Evolutionary conservation across 2,329 filamentous ascomycete genomes (phyloP).

Genomic region (Pseudopyrenochaeta lycopersici): DNA sequence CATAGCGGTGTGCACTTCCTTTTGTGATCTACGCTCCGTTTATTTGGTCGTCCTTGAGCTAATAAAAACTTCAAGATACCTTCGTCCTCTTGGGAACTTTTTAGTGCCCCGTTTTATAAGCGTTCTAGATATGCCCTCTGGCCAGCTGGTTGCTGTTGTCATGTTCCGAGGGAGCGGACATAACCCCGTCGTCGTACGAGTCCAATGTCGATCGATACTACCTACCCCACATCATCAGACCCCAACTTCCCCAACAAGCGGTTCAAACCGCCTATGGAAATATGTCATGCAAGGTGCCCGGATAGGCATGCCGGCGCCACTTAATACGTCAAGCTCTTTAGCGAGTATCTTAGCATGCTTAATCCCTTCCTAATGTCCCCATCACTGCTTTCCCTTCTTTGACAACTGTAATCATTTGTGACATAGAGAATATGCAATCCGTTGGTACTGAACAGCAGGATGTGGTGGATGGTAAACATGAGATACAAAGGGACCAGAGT

Average conservation of each 20-base stretch:
- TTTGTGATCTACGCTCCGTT: too few species aligned
- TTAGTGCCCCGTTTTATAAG: too few species aligned
- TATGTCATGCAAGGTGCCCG: not conserved
- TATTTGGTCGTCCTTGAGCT: too few species aligned
- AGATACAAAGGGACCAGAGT: not conserved
- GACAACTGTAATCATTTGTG: not conserved
- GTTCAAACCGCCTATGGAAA: not conserved
- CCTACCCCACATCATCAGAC: slow-evolving; percentile 6
- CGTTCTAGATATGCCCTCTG: too few species aligned
- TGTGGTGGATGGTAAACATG: not conserved
- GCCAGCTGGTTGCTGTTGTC: too few species aligned
- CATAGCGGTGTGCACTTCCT: too few species aligned
- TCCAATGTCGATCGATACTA: not conserved
- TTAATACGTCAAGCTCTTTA: not conserved
- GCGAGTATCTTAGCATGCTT: not conserved
- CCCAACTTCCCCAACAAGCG: slow-evolving; percentile 1
- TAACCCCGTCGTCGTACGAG: too few species aligned
- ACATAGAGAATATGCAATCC: not conserved
- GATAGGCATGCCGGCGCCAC: not conserved
- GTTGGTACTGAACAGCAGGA: not conserved
- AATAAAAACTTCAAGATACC: too few species aligned
- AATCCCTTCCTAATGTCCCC: not conserved
- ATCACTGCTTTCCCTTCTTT: not conserved
- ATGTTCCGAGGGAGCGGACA: too few species aligned
- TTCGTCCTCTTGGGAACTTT: too few species aligned